phyloP scores from a whole-genome alignment of 2,329 filamentous ascomycete genomes.

The Neoarthrinium moseri region DNA sequence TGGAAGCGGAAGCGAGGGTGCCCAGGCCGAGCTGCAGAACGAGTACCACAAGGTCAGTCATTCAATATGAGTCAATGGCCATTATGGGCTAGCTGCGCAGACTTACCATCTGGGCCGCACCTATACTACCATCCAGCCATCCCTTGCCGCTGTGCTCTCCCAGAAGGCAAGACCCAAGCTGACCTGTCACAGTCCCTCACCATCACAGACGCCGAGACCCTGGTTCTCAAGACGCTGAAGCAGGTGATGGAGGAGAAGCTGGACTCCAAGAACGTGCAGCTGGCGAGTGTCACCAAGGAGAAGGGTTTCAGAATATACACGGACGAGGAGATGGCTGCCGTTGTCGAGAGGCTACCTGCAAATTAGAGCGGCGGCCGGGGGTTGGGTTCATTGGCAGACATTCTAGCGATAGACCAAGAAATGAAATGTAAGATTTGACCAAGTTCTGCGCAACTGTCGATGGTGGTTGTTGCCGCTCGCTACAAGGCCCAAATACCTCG shows the following conservation, averaged over 20 bases:
- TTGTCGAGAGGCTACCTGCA: constrained; percentile 78
- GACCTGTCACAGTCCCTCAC: constrained; percentile 67
- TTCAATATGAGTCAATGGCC: neutral
- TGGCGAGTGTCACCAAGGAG: constrained; percentile 96
- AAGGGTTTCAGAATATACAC: constrained; percentile 98
- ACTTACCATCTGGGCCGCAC: no score
- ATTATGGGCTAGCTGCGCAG: no score
- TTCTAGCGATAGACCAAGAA: constrained; percentile 1
- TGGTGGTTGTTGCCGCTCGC: no score
- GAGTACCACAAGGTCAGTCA: constrained; percentile 86
- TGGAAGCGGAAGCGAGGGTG: constrained; percentile 93
- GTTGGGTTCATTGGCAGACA: neutral
- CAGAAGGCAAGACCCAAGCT: neutral
- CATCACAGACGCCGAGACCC: constrained; percentile 86
- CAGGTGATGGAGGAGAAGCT: constrained; percentile 99
- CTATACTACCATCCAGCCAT: no score
- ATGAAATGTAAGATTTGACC: constrained; percentile 1
- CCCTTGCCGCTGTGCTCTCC: neutral
- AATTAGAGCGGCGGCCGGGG: constrained; percentile 42
- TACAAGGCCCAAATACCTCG: no score
- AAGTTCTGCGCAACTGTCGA: no score
- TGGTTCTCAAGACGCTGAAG: constrained; percentile 97
- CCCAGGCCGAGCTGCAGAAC: constrained; percentile 96
- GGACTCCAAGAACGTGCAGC: constrained; percentile 96
- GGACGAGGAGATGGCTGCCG: constrained; percentile 93